Evolutionary conservation across 164 flowering plant species (phyloP), one percentile per base, ranked within the genome.

Genomic region (Aristolochia fimbriata): DNA sequence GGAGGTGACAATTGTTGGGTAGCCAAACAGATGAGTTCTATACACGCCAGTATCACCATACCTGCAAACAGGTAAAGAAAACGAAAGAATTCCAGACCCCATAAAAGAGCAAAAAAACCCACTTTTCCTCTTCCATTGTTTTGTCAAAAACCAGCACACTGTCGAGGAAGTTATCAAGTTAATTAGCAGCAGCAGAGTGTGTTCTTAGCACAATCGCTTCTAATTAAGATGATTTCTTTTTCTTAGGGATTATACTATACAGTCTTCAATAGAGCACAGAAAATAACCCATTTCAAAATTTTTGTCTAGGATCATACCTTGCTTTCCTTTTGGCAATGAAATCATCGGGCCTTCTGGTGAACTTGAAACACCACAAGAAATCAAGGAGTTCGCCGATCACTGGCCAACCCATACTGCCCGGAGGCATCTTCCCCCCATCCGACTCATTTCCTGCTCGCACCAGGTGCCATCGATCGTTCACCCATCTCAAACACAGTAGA

Each of bases 281-380:
- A 37, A 10, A 37, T 5, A 27, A 37, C 43, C 43, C 43, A 3
- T n/a, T n/a, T n/a, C n/a, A n/a, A 2, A 27, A 27, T 27, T 27
- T 37, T 37, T 37, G 43, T 37, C 16, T 19, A 13, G 49, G 51
- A 16, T 16, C 51, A 3, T 54, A 63, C 66, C 66, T 63, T 20
- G 66, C 53, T 55, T 63, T 63, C 20, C 60, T 25, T 56, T 63
- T 63, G 47, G 66, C 54, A 15, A 63, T 63, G 66, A 63, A 63
- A 57, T 63, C 53, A 20, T 63, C 66, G 14, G 66, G 66, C 51
- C 60, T 63, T n/a, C 46, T 47, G 10, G 16, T 17, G 60, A 63
- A 63, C 60, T 63, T 63, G 66, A 63, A 63, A 19, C 66, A 63
- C 66, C 66, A 63, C 30, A 63, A 56, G 60, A 63, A 63, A 30